Base-by-base conservation (phyloP, 2,329 filamentous ascomycete species). In the Aspergillus sp. region DNA sequence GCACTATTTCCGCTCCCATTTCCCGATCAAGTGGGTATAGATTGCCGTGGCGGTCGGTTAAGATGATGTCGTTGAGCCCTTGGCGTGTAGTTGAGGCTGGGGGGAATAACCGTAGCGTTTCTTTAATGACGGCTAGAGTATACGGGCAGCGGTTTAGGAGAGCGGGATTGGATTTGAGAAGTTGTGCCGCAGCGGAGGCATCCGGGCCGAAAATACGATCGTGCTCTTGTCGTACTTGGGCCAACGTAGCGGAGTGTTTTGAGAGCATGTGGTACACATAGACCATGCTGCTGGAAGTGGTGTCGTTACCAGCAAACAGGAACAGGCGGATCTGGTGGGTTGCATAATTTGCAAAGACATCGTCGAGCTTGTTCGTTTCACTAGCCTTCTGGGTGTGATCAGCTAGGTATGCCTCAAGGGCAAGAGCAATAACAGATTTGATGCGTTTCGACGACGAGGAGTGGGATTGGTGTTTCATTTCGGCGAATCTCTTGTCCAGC, bases 121-220 rank as follows among this genome's bases (percentile, higher is more conserved):
- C 60, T 17, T 57, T 57, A 30, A 62, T 54, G 2, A 62, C 57
- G 4, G 60, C 60, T 2, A 43, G 20, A 3, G 60, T 62, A 44
- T 53, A 62, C 5, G 44, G 22, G 2, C 55, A 53, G 11, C 48
- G 41, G 32, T 58, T 60, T 24, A 62, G 22, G 1, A 56, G 44
- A 24, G 44, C 51, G 1, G 60, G 57, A 4, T 34, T 26, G 11
- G 38, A 17, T 3, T 36, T 26, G 5, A 61, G 39, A 12, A 48
- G 13, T 6, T 41, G 11, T 2, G 36, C 32, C 5, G 52, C 36
- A 12, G 26, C n/a, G 22, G 24, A 13, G 2, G 26, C 7, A n/a
- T 55, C 43, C 5, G 43, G 5, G 11, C 60, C 52, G 11, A 60
- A 55, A 6, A 62, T 38, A 5, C 39, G 22, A 41, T 60, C 49